phyloP scores from a whole-genome alignment of 2,329 filamentous ascomycete species.

The Aspergillus neoniger region DNA sequence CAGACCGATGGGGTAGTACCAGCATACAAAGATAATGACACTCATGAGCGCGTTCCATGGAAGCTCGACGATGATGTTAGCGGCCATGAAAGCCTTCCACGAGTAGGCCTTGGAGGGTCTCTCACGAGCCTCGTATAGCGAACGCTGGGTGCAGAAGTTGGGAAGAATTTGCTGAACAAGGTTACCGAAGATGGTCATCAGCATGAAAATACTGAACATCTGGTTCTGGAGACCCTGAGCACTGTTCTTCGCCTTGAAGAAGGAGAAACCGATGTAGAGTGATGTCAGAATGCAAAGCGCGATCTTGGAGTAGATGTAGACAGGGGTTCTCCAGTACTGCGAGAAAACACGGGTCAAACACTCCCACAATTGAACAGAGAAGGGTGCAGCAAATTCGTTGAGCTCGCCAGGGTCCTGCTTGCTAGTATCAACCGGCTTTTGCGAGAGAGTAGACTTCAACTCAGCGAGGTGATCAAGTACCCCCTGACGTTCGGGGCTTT shows the following conservation, averaged over 20 bases:
- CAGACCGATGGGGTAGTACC: slow-evolving; percentile 66
- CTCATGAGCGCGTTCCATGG: slow-evolving; percentile 66
- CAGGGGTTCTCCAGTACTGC: slow-evolving; percentile 88
- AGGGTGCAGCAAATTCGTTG: slow-evolving; percentile 79
- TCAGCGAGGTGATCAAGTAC: slow-evolving; percentile 61
- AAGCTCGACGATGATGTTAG: slow-evolving; percentile 71
- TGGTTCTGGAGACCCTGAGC: slow-evolving; percentile 85
- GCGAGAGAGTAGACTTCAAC: slow-evolving; percentile 46
- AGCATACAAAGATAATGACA: slow-evolving; percentile 64
- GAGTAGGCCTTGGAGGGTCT: slow-evolving; percentile 70
- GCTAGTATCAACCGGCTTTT: slow-evolving; percentile 42
- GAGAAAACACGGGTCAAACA: slow-evolving; percentile 77
- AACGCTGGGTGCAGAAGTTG: slow-evolving; percentile 59
- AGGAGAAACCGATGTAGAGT: slow-evolving; percentile 82
- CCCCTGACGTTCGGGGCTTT: slow-evolving; percentile 57
- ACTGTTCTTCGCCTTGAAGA: slow-evolving; percentile 72
- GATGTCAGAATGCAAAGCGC: slow-evolving; percentile 65
- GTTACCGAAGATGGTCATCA: slow-evolving; percentile 75
- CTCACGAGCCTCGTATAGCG: slow-evolving; percentile 62
- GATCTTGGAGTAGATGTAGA: slow-evolving; percentile 84
- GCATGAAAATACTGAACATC: slow-evolving; percentile 87
- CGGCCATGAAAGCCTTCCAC: slow-evolving; percentile 71
- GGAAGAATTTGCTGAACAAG: slow-evolving; percentile 59
- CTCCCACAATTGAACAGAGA: slow-evolving; percentile 65
- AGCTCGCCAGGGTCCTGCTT: slow-evolving; percentile 57